Base-by-base conservation (phyloP, 805 yeast genomes). In the Sugiyamaella marilandica region DNA sequence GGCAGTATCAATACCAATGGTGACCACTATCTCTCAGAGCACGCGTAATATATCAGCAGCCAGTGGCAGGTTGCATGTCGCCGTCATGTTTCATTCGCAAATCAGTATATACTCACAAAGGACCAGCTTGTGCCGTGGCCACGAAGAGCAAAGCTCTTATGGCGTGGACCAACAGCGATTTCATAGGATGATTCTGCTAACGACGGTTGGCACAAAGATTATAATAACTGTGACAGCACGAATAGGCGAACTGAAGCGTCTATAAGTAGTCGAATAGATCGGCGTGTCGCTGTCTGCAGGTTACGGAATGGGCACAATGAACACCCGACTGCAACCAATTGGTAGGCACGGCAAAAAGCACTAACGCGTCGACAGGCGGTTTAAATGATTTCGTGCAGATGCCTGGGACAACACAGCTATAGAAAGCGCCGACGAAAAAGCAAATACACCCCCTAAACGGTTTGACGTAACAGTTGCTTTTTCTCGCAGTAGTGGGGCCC, bases 391-490 rank as follows among this genome's bases (percentile, higher is more conserved):
- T 11, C 9, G n/a, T 14, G 37, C 16, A 34, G 37, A 21, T 16
- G 43, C 43, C 24, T 39, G 8, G 16, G 43, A 16, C 16, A 39
- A 10, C 13, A 14, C 21, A 39, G 43, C 19, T 39, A n/a, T 34
- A 34, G 18, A 5, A n/a, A 34, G 39, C 18, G 39, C 14, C 14
- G 39, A 16, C 4, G 5, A 39, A 39, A 39, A 39, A 39, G 43
- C 43, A 39, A 39, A 11, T 16, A 5, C 24, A 10, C 13, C 21
- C 11, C 43, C 43, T 14, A 39, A 39, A 16, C 24, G 43, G 14
- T 39, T 39, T 39, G 43, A 39, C 43, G 43, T 39, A 39, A 19
- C 19, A 13, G 43, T 39, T 39, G 16, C 43, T 39, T 39, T 39
- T 39, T 39, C 21, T 39, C 19, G 43, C 43, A 16, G 11, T n/a